These are phyloP conservation scores for Cercophora sp. DNA, from an alignment of 495 filamentous ascomycete genomes.

Conservation along the genomic window DNA sequence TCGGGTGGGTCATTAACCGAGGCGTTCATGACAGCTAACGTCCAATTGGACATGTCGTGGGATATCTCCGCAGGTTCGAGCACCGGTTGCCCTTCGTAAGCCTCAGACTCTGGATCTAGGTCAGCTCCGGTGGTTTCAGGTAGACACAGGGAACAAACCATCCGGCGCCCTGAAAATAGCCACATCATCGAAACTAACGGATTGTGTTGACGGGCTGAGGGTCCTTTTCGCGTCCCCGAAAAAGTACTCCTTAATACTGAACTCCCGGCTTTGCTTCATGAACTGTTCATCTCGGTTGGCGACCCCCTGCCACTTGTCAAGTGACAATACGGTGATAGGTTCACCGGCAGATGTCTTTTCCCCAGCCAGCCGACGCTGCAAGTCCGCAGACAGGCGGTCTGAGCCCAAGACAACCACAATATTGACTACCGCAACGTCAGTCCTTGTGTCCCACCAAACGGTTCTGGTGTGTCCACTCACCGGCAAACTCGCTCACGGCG, in stretches of 20 bases:
- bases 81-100: slow-evolving; percentile 37
- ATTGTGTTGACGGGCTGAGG: slow-evolving; percentile 79
- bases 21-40: slow-evolving; percentile 78
- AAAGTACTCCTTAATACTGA: slow-evolving; percentile 85
- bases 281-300: slow-evolving; percentile 75
- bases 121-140: slow-evolving; percentile 24
- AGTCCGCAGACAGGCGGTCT: slow-evolving; percentile 71
- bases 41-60: slow-evolving; percentile 57
- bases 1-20: slow-evolving; percentile 61
- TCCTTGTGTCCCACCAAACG: neutral
- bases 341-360: slow-evolving; percentile 59
- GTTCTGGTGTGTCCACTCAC: slow-evolving; percentile 38
- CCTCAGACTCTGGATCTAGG: slow-evolving; percentile 21
- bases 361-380: slow-evolving; percentile 66
- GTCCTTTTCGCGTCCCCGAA: slow-evolving; percentile 76
- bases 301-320: slow-evolving; percentile 85
- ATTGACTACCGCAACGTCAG: slow-evolving; percentile 50
- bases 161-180: slow-evolving; percentile 52
- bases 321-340: slow-evolving; percentile 65
- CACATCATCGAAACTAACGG: slow-evolving; percentile 67
- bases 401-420: slow-evolving; percentile 81
- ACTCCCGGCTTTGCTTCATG: slow-evolving; percentile 64
- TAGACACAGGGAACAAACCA: slow-evolving; percentile 6
- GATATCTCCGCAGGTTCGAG: slow-evolving; percentile 59
- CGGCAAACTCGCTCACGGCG: slow-evolving; percentile 81